phyloP scores from a whole-genome alignment of 2,329 filamentous ascomycete species.

The Fulvia fulva region DNA sequence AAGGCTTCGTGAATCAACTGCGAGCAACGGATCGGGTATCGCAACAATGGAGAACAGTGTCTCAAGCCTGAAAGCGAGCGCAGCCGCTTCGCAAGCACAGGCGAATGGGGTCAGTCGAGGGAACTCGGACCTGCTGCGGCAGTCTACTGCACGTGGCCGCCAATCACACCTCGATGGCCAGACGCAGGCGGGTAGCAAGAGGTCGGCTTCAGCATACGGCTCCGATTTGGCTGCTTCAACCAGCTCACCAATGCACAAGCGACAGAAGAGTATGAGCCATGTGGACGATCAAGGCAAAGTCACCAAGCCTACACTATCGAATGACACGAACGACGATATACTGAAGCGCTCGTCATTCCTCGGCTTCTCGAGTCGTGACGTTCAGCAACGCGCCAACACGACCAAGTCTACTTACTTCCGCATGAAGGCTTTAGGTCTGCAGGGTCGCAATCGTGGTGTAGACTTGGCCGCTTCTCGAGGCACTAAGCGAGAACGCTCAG shows the following conservation, averaged over 20 bases:
- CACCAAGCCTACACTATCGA: conserved; percentile 16
- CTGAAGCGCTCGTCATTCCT: conserved; percentile 32
- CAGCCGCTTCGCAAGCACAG: neutral
- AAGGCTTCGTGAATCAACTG: conserved; percentile 22
- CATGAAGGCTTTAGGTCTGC: conserved; percentile 47
- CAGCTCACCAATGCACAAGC: conserved; percentile 24
- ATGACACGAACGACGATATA: conserved; percentile 13
- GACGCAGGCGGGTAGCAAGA: conserved; percentile 24
- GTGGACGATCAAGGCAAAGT: conserved; percentile 23
- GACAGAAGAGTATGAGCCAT: conserved; percentile 28
- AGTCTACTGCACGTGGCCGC: conserved; percentile 3
- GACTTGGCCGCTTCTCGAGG: conserved; percentile 13
- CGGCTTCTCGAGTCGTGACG: conserved; percentile 26
- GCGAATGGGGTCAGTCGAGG: neutral
- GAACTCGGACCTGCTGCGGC: neutral
- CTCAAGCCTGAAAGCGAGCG: conserved; percentile 6
- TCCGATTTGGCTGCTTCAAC: conserved; percentile 6
- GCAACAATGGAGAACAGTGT: conserved; percentile 9
- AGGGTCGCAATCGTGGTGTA: conserved; percentile 24
- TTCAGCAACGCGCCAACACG: conserved; percentile 33
- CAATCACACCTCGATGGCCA: conserved; percentile 11
- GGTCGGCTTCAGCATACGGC: conserved; percentile 23
- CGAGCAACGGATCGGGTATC: conserved; percentile 4
- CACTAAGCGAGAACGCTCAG: conserved; percentile 22
- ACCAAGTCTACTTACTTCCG: conserved; percentile 51